A percentile compares a stretch with the other conserved stretches of the same genome.
Conservation (phyloP, 2,329 filamentous ascomycete species). For the Cryphonectria nitschkei region DNA sequence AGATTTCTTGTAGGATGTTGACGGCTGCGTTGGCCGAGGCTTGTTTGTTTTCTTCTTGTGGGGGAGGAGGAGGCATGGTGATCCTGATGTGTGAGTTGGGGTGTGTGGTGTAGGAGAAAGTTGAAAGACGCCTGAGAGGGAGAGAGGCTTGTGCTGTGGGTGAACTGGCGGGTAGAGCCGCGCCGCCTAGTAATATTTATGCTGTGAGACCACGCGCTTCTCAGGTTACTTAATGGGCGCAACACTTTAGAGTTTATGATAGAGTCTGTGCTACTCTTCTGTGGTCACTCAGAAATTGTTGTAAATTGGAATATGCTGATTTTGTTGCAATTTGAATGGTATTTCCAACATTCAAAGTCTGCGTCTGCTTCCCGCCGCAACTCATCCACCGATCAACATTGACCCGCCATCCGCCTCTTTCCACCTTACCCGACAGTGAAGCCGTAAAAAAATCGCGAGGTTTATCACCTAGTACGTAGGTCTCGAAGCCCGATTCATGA, state of each 20-base stretch:
- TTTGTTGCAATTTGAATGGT: neutral
- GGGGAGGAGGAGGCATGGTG: constrained; percentile 45
- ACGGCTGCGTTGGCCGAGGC: constrained; percentile 80
- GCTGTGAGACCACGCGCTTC: neutral
- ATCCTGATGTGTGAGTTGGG: constrained; percentile 6
- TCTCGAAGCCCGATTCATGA: neutral
- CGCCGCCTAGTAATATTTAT: neutral
- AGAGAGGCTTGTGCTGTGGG: neutral
- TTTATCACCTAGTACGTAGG: neutral
- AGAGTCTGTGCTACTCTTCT: neutral
- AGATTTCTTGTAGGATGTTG: constrained; percentile 82
- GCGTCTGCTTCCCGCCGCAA: neutral
- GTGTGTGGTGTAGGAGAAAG: constrained; percentile 9
- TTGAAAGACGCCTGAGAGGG: neutral
- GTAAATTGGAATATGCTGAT: neutral
- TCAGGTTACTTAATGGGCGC: neutral
- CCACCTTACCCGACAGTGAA: no score
- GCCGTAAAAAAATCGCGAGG: neutral
- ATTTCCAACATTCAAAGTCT: neutral
- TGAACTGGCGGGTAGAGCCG: constrained; percentile 13
- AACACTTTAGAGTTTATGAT: neutral
- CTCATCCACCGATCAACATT: no score
- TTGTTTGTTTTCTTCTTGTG: constrained; percentile 62
- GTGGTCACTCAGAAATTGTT: neutral
- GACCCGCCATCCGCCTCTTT: neutral